Evolutionary conservation across 768 basidiomycete species (phyloP).

Genomic region (Suillus americanus): DNA sequence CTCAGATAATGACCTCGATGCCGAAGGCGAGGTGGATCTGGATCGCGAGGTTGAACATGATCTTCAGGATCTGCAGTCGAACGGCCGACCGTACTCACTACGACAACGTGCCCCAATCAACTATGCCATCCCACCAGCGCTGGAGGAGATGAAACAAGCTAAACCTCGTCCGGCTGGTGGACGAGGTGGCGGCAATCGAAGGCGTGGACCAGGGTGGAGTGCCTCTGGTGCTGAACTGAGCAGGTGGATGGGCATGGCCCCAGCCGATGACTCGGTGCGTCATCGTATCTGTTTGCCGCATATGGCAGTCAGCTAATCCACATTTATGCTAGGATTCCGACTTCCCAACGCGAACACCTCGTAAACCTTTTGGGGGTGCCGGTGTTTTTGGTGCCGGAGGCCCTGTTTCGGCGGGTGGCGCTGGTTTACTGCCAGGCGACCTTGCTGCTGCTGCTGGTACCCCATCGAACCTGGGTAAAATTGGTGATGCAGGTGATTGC

Average conservation of each 20-base stretch:
- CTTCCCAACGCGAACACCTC: conserved; percentile 60
- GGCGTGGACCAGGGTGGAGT: conserved; percentile 71
- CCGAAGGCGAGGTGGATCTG: conserved; percentile 38
- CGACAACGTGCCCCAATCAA: conserved; percentile 68
- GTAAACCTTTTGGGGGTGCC: conserved; percentile 58
- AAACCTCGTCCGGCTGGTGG: conserved; percentile 36
- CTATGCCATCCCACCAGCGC: conserved; percentile 78
- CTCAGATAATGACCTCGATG: conserved; percentile 36
- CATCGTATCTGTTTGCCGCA: conserved; percentile 9
- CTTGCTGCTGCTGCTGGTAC: conserved; percentile 68
- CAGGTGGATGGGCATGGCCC: conserved; percentile 73
- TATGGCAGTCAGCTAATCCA: conserved; percentile 5
- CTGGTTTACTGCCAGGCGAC: conserved; percentile 62
- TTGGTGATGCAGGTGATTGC: conserved; percentile 67
- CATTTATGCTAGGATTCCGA: conserved; percentile 63
- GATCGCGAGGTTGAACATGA: conserved; percentile 41
- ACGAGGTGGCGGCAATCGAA: conserved; percentile 39
- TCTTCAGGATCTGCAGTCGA: conserved; percentile 38
- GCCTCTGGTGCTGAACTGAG: conserved; percentile 75
- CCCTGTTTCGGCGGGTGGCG: conserved; percentile 45
- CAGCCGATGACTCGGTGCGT: conserved; percentile 66
- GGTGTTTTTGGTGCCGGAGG: conserved; percentile 48
- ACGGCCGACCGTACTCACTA: conserved; percentile 50
- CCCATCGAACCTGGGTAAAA: conserved; percentile 83
- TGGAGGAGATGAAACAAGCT: conserved; percentile 61